phyloP scores from a whole-genome alignment of 2,329 filamentous ascomycete species.

The Alternaria tenuissima region DNA sequence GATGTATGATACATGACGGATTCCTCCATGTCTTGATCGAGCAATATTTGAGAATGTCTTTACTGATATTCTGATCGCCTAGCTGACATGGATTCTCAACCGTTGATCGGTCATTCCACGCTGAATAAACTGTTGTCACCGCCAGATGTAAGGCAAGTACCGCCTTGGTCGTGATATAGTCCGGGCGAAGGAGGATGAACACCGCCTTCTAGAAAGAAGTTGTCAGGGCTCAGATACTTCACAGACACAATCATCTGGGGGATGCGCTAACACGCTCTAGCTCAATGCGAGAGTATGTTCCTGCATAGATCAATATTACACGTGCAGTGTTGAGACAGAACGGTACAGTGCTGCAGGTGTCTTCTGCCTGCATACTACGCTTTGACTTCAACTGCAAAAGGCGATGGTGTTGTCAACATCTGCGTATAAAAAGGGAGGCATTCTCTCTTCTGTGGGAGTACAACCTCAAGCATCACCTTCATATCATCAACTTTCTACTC shows the following conservation, averaged over 20 bases:
- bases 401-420: not conserved
- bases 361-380: not conserved
- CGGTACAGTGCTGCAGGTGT: slow-evolving; percentile 1
- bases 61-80: too few relatives aligned
- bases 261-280: not conserved
- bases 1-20: not conserved
- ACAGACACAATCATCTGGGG: not conserved
- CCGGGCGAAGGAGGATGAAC: not conserved
- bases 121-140: not conserved
- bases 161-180: not conserved
- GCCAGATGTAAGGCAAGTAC: not conserved
- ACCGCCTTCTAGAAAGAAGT: not conserved
- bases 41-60: not conserved
- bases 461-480: not conserved
- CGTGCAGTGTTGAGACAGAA: slow-evolving; percentile 5
- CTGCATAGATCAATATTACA: slow-evolving; percentile 7
- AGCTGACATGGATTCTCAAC: not conserved
- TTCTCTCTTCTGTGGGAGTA: not conserved
- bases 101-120: not conserved
- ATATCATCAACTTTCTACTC: not conserved
- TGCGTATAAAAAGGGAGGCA: not conserved
- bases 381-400: not conserved
- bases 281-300: slow-evolving; percentile 2
- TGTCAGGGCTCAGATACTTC: not conserved
- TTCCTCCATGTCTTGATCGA: not conserved